These are phyloP conservation scores for Xylaria cubensis DNA, from an alignment of 495 filamentous ascomycete genomes.

Conservation along the genomic window DNA sequence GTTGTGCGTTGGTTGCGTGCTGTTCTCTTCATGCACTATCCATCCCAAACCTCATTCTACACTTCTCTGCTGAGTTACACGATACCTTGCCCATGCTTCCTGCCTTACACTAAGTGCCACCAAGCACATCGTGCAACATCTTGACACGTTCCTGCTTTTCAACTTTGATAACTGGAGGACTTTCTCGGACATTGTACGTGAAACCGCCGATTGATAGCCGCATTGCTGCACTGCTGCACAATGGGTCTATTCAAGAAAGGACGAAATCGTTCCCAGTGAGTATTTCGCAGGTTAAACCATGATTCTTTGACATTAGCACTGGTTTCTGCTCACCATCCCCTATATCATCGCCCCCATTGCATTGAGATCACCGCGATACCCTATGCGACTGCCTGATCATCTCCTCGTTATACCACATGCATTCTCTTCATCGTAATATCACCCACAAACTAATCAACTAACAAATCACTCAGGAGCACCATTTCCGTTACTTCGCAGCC, in stretches of 20 bases:
- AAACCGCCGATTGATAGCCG: background rate
- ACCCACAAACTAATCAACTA: conserved; percentile 8
- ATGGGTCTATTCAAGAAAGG: conserved; percentile 24
- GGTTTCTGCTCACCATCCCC: background rate
- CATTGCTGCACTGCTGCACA: background rate
- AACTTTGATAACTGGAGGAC: background rate
- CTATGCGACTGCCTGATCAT: background rate
- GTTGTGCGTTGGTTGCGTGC: background rate
- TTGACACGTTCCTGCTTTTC: background rate
- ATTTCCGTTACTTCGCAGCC: conserved; percentile 3
- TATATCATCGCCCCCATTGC: background rate
- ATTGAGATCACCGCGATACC: background rate
- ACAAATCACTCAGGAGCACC: conserved; percentile 29
- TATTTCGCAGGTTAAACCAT: background rate
- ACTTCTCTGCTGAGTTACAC: background rate
- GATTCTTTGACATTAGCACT: background rate
- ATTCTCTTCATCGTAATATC: background rate
- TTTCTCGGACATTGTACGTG: background rate
- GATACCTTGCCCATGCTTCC: background rate
- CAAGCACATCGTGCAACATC: background rate
- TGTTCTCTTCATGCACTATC: background rate
- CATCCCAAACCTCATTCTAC: background rate
- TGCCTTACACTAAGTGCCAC: background rate
- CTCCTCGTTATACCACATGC: background rate
- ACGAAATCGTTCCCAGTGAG: conserved; percentile 24